Evolutionary conservation across 2,329 filamentous ascomycete species (phyloP).

Genomic region (Alternaria metachromatica): DNA sequence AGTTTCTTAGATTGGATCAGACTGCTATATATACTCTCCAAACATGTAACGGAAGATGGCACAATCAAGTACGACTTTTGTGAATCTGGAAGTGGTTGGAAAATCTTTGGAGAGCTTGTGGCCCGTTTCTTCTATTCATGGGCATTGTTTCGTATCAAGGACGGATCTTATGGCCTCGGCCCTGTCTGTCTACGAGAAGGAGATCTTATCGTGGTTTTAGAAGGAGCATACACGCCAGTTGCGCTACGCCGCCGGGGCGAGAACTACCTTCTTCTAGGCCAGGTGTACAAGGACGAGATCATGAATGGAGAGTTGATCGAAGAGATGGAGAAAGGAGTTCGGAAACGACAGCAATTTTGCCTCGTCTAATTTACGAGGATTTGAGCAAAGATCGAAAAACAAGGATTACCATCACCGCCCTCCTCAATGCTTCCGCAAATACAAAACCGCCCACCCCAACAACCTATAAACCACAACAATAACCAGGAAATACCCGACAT

Average conservation of each 20-base stretch:
- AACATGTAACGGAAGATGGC: neutral
- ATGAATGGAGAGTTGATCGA: neutral
- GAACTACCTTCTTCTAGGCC: neutral
- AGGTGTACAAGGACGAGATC: neutral
- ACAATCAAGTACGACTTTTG: neutral
- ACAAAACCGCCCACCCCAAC: constrained; percentile 70
- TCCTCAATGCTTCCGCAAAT: constrained; percentile 40
- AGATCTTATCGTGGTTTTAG: neutral
- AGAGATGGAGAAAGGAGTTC: neutral
- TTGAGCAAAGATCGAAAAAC: neutral
- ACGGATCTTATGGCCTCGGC: neutral
- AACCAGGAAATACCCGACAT: constrained; percentile 77
- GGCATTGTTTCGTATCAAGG: neutral
- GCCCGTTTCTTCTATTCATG: neutral
- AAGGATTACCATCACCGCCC: too few species aligned
- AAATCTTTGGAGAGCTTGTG: neutral
- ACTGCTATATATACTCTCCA: neutral
- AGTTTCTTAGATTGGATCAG: neutral
- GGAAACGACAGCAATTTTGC: neutral
- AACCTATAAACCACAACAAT: constrained; percentile 78
- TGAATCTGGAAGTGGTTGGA: neutral
- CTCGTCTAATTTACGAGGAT: neutral
- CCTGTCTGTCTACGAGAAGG: neutral
- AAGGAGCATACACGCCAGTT: neutral
- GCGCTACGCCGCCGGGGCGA: neutral